Base-by-base conservation (phyloP, 2,329 filamentous ascomycete genomes). In the Verticillium nubilum region DNA sequence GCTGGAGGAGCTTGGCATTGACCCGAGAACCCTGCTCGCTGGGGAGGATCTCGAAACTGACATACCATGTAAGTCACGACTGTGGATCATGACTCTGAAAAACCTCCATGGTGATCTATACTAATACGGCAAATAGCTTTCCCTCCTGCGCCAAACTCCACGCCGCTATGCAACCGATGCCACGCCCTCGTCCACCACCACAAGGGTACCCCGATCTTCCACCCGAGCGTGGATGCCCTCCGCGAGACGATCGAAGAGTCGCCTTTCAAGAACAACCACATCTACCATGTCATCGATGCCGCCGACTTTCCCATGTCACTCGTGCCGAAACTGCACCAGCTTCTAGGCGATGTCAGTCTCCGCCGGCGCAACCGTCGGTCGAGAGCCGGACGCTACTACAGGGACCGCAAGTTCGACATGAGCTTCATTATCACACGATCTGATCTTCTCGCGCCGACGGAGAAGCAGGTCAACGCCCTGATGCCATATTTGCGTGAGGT, bases 241-340 rank as follows among this genome's bases (percentile, higher is more conserved):
- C 86, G 87, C 64, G 88, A 92, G 63, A 96, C 92, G 17, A 89
- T 99, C 57, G 83, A 88, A 58, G 91, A 96, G 73, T 96, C 94
- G 1, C 93, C 93, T 0, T 88, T 96, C 74, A 90, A 90, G 70
- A 85, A 90, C 70, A 98, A 99, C 68, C 91, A 97, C 73, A 88
- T 99, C 62, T 99, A 98, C 71, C 95, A 99, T 73, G 82, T 99
- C 27, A 78, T 99, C 25, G 95, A 99, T 69, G 94, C 95, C 2
- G 95, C 93, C 61, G 95, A 99, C 73, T 98, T 99, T 64, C 95
- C 95, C 23, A 90, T 99, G 84, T 97, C 95, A 1, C 76, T 99
- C 15, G 80, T 98, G 4, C 91, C 92, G 1, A 85, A 87, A 52
- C 83, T 99, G 10, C 84, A 89, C 61, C 78, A 84, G 7, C 78